These are phyloP conservation scores for Aspergillus fijiensis DNA, from an alignment of 2,329 filamentous ascomycete species.

Conservation along the genomic window DNA sequence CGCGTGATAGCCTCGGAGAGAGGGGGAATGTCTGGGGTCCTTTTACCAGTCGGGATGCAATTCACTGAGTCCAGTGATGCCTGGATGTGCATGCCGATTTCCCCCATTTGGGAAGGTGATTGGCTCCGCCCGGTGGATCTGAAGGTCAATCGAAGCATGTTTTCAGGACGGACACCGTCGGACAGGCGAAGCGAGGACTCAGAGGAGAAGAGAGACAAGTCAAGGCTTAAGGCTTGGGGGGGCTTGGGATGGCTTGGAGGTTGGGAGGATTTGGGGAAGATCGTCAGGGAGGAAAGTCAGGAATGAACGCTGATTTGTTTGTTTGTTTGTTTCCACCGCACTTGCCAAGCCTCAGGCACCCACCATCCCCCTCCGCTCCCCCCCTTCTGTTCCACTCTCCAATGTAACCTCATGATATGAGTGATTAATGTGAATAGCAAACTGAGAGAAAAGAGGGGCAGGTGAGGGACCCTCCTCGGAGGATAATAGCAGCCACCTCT, in stretches of 20 bases:
- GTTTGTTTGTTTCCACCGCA: not conserved
- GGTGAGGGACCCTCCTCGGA: not conserved
- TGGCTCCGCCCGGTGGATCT: not conserved
- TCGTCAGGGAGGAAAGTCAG: not conserved
- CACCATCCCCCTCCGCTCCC: not conserved
- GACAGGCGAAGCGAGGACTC: not conserved
- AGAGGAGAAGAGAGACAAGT: not conserved
- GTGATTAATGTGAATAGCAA: not conserved
- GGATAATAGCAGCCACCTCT: not conserved
- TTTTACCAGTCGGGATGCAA: not conserved
- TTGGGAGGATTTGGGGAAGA: not conserved
- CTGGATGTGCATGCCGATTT: not conserved
- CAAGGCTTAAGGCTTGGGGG: not conserved
- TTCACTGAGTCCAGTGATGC: not conserved
- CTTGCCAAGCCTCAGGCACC: not conserved
- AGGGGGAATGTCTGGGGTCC: not conserved
- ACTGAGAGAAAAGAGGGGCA: not conserved
- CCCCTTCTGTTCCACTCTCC: not conserved
- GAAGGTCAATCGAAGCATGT: not conserved
- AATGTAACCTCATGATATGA: not conserved
- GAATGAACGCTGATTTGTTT: not conserved
- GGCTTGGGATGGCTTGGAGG: too few relatives aligned
- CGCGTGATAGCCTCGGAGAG: not conserved
- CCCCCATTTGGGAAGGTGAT: not conserved
- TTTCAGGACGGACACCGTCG: not conserved